Conservation (phyloP, 139 green algal genomes). For the Tetradesmus obliquus region DNA sequence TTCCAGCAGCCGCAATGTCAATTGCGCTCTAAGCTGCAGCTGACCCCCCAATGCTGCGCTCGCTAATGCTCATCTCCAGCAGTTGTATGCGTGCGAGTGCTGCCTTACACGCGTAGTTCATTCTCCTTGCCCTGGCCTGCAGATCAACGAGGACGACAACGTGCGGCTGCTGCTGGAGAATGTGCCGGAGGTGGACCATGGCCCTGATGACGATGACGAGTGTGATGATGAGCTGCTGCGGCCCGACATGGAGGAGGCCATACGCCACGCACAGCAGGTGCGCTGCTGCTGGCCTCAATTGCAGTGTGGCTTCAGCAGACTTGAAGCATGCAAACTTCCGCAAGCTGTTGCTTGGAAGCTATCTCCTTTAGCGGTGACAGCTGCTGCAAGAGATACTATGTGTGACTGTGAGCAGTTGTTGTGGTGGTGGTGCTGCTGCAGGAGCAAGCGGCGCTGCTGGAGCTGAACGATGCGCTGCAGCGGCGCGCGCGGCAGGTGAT, state of each 20-base stretch:
- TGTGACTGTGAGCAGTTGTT: not conserved
- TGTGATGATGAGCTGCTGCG: conserved; percentile 55
- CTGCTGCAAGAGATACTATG: no score
- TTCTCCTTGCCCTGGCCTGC: not conserved
- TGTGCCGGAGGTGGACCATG: conserved; percentile 56
- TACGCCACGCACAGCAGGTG: conserved; percentile 46
- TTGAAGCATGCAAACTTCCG: not conserved
- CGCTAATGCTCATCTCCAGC: no score
- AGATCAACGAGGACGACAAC: not conserved
- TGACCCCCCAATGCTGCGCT: no score
- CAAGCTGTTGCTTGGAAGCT: not conserved
- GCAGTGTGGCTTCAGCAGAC: not conserved
- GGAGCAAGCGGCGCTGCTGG: conserved; percentile 61
- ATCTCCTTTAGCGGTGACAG: not conserved
- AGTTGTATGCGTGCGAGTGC: no score
- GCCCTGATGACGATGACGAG: conserved; percentile 37
- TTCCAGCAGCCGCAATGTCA: no score
- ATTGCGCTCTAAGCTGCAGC: no score
- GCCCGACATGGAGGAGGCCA: conserved; percentile 62
- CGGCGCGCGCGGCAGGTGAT: conserved; percentile 56
- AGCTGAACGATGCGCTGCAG: conserved; percentile 67
- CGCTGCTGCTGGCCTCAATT: not conserved
- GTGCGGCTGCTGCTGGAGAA: conserved; percentile 60
- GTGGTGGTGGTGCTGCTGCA: not conserved
- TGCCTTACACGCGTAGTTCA: no score